Evolutionary conservation across 139 green algal genomes (phyloP), one percentile per base, ranked within the genome.

Genomic region (Chlamydomonas applanata): DNA sequence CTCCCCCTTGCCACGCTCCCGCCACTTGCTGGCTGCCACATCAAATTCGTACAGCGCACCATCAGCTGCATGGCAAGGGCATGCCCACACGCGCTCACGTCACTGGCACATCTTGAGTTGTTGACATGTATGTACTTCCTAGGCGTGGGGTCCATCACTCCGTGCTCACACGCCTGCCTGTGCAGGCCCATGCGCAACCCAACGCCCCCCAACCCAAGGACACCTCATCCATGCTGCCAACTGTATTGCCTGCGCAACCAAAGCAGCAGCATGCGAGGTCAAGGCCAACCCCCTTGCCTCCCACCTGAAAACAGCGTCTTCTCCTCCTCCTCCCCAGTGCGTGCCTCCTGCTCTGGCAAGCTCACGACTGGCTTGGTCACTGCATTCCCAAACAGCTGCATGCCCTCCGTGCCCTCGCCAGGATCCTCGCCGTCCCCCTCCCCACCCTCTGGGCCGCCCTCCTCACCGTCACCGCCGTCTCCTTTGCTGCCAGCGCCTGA

Each of bases 1-100:
- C 75, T 95, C 88, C n/a, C 94, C 94, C n/a, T 79, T 83, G 24
- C 94, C 93, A 0, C 92, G 86, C 82, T 98, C 93, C 13, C 79
- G 85, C 94, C 94, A 98, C 61, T 86, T 79, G 35, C 76, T 71
- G 19, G 72, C 84, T 19, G 81, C 77, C 0, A 62, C 77, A 33
- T 91, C 82, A 80, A 93, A 97, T 81, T 97, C 92, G 77, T 88
- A 98, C 46, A 98, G 81, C 3, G 65, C 78, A 22, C 88, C 90
- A 32, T 95, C 91, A 22, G 73, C 87, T 85, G 81, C 74, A 68
- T 33, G 63, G 66, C 33, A 46, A 34, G n/a, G 25, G 17, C 30
- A 71, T 33, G 36, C n/a, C 35, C 3, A 74, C 20, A 59, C 4
- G 3, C 36, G 60, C 60, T 17, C 19, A 13, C n/a, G 34, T 54